A percentile compares a stretch with the other conserved stretches of the same genome.
phyloP scores from a whole-genome alignment of 768 basidiomycete species.

The Sarcomyxa edulis region DNA sequence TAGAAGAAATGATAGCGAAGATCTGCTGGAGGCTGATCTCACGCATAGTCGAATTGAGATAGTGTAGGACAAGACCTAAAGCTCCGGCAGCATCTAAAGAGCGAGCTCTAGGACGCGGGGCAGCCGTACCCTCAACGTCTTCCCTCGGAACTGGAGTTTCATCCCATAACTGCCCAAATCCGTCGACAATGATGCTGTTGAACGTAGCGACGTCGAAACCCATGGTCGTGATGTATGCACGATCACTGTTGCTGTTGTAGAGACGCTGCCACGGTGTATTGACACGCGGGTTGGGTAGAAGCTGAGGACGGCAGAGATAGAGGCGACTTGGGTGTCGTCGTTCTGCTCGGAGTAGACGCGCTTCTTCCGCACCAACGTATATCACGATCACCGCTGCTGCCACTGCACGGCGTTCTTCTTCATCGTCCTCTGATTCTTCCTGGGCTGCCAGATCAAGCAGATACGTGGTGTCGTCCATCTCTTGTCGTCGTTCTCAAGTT shows the following conservation, averaged over 20 bases:
- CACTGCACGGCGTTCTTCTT: too few species aligned
- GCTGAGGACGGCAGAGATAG: slow-evolving; percentile 23
- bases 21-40: slow-evolving; percentile 36
- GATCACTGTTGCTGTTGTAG: slow-evolving; percentile 21
- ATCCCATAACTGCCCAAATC: slow-evolving; percentile 25
- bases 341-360: too few species aligned
- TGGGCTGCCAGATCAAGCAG: too few species aligned
- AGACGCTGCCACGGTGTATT: slow-evolving; percentile 31
- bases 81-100: slow-evolving; percentile 34
- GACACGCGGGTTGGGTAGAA: slow-evolving; percentile 25
- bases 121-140: slow-evolving; percentile 15
- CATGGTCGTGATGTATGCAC: slow-evolving; percentile 39
- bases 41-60: slow-evolving; percentile 33
- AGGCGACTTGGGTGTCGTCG: too few species aligned
- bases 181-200: slow-evolving; percentile 17
- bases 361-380: too few species aligned
- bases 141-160: slow-evolving; percentile 20
- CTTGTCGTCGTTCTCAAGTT: too few species aligned
- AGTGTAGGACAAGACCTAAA: slow-evolving; percentile 34
- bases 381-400: too few species aligned
- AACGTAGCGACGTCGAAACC: slow-evolving; percentile 34
- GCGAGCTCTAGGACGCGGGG: slow-evolving; percentile 16
- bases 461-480: too few species aligned
- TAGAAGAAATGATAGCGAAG: slow-evolving; percentile 34
- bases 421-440: too few species aligned